Evolutionary conservation across 2,329 filamentous ascomycete species (phyloP), one percentile per base, ranked within the genome.

Genomic region (Colletotrichum graminicola): DNA sequence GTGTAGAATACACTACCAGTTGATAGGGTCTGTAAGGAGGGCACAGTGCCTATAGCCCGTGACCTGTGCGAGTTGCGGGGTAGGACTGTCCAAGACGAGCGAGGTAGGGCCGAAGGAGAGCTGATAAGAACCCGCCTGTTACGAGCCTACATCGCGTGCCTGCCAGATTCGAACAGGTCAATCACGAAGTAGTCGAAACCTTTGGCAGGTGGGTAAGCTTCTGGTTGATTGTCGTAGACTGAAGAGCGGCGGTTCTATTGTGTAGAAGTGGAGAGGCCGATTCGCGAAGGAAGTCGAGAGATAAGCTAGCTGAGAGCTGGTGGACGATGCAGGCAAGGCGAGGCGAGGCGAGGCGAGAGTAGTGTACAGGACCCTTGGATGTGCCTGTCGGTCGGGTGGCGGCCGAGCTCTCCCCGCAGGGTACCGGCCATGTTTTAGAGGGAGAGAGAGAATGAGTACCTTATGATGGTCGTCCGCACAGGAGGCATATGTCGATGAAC

Each of bases 51-150:
- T 39, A 55, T 65, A 39, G 41, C 36, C 36, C 41, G 41, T 18
- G 49, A 34, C 56, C 56, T 45, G 49, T 52, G 41, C 49, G 41
- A 67, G 29, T 51, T 67, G 56, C 41, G 49, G 65, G 56, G 16
- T 41, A 47, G 57, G 34, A 45, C 41, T 64, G 56, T 43, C 26
- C 34, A 45, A 45, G 51, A 49, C 36, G 47, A 55, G 66, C 57
- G 66, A 72, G 60, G 66, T 72, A 70, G 49, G 66, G 54, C 69
- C 66, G 69, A 72, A 64, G 54, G 39, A 32, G 60, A 64, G 60
- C 43, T 67, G 66, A 69, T 72, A 63, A 69, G 66, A 63, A 59
- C 47, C 52, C 45, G 21, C 51, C 21, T 67, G 14, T 41, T 36
- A 57, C 3, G 43, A 16, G 18, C 41, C 34, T 12, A 12, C 34